These are phyloP conservation scores for Datisca glomerata DNA, from an alignment of 306 rosid genomes.

Conservation along the genomic window DNA sequence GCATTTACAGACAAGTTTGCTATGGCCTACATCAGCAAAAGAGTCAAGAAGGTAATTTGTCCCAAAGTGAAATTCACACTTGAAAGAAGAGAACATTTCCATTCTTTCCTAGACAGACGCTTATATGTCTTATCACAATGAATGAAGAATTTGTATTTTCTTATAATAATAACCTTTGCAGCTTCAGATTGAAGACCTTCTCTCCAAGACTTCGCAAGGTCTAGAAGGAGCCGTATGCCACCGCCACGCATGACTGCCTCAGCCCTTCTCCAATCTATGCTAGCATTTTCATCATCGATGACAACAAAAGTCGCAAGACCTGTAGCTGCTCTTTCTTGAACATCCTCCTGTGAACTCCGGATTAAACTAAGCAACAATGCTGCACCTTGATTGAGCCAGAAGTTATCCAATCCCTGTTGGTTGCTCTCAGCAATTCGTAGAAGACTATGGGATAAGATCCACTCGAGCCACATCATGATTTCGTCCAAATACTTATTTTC, in stretches of 20 bases:
- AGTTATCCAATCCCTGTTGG: constrained; percentile 78
- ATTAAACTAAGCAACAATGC: constrained; percentile 84
- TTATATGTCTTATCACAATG: too few species aligned
- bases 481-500: constrained; percentile 61
- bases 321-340: constrained; percentile 99
- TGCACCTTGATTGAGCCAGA: constrained; percentile 96
- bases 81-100: too few species aligned
- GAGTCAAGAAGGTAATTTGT: too few species aligned
- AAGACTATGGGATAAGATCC: constrained; percentile 96
- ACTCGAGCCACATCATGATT: constrained; percentile 91
- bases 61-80: too few species aligned
- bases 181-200: constrained; percentile 99
- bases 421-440: constrained; percentile 94
- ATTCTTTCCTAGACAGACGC: too few species aligned
- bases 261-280: constrained; percentile 85
- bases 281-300: constrained; percentile 95
- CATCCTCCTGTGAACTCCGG: constrained; percentile 97
- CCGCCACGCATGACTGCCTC: constrained; percentile 98
- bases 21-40: constrained; percentile 76
- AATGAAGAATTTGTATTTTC: constrained; percentile 1
- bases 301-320: constrained; percentile 99
- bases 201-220: constrained; percentile 88
- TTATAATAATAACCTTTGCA: constrained; percentile 54
- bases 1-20: constrained; percentile 98
- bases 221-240: constrained; percentile 88